phyloP scores from a whole-genome alignment of 108 stramenopile species.

The Poteriospumella lacustris region DNA sequence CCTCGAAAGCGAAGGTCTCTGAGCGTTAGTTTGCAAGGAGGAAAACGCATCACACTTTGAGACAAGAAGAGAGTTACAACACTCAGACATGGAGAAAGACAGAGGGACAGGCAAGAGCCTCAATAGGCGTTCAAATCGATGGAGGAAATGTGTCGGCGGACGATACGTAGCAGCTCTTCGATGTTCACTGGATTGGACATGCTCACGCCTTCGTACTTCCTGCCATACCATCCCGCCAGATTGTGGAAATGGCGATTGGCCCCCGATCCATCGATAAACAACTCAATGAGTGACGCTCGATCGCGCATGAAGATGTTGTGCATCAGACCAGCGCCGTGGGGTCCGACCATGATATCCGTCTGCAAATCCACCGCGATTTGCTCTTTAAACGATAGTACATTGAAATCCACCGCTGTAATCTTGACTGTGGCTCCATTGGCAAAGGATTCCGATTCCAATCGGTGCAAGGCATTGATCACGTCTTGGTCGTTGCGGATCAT shows the following conservation, averaged over 20 bases:
- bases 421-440: slow-evolving; percentile 35
- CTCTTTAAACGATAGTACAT: slow-evolving; percentile 39
- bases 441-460: slow-evolving; percentile 25
- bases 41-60: too few relatives aligned
- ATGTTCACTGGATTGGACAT: slow-evolving; percentile 4
- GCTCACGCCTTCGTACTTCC: slow-evolving; percentile 18
- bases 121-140: neutral
- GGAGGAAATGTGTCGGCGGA: neutral
- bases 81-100: too few relatives aligned
- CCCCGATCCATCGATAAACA: slow-evolving; percentile 38
- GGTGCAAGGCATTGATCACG: slow-evolving; percentile 32
- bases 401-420: slow-evolving; percentile 41
- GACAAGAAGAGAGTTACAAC: too few relatives aligned
- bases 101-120: too few relatives aligned
- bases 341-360: slow-evolving; percentile 52
- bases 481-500: slow-evolving; percentile 37
- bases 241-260: slow-evolving; percentile 49
- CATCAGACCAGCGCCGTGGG: slow-evolving; percentile 47
- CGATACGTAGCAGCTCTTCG: neutral
- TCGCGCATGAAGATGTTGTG: slow-evolving; percentile 48
- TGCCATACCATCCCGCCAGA: slow-evolving; percentile 44
- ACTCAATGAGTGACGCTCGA: slow-evolving; percentile 45
- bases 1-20: too few relatives aligned
- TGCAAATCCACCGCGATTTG: slow-evolving; percentile 44
- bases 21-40: too few relatives aligned